Evolutionary conservation across 441 rosid genomes (phyloP).

Genomic region (Populus hybrid): DNA sequence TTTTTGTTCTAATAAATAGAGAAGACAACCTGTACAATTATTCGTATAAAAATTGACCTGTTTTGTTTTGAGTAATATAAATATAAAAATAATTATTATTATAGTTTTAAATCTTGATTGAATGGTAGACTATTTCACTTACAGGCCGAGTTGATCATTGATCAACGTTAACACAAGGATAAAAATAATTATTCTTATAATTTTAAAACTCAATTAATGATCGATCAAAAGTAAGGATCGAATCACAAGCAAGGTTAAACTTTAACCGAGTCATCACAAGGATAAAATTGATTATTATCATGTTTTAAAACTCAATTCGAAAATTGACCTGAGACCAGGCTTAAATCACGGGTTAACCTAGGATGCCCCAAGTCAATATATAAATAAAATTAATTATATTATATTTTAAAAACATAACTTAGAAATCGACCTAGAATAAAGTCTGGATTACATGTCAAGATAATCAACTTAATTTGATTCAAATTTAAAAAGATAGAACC

Average conservation of each 20-base stretch:
- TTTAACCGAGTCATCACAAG: too few relatives aligned
- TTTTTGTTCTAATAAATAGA: too few relatives aligned
- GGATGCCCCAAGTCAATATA: fast-evolving
- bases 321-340: fast-evolving
- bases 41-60: fast-evolving
- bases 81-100: too few relatives aligned
- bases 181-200: too few relatives aligned
- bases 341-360: fast-evolving
- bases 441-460: fast-evolving
- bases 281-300: too few relatives aligned
- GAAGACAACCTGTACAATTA: too few relatives aligned
- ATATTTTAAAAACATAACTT: fast-evolving
- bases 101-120: too few relatives aligned
- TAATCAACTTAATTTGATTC: fast-evolving
- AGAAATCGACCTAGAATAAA: fast-evolving
- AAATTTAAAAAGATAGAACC: too few relatives aligned
- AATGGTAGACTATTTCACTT: too few relatives aligned
- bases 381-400: too few relatives aligned
- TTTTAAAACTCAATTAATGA: fast-evolving
- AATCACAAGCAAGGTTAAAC: fast-evolving
- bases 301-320: fast-evolving
- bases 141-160: too few relatives aligned
- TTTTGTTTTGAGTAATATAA: fast-evolving
- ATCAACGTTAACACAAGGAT: fast-evolving
- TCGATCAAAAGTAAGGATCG: fast-evolving